These are phyloP conservation scores for Cokeromyces recurvatus DNA, from an alignment of 371 early-diverging fungal genomes.

Conservation along the genomic window DNA sequence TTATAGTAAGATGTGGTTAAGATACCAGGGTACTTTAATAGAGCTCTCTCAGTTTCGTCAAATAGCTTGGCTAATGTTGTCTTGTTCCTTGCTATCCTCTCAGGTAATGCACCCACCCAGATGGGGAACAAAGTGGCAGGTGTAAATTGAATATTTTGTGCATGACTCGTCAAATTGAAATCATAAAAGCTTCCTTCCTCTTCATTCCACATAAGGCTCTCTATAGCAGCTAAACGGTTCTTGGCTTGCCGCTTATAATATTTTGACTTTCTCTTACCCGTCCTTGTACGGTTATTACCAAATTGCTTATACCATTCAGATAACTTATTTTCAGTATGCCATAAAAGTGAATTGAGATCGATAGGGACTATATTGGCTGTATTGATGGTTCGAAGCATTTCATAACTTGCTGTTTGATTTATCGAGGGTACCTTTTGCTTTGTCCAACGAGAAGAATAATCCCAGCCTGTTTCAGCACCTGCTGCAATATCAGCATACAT, in stretches of 20 bases:
- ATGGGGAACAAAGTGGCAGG: slow-evolving; percentile 42
- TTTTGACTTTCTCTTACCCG: slow-evolving; percentile 14
- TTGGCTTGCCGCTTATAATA: slow-evolving; percentile 36
- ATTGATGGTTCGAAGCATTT: slow-evolving; percentile 47
- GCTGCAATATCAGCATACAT: slow-evolving; percentile 72
- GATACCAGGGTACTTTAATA: slow-evolving; percentile 53
- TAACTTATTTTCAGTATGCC: slow-evolving; percentile 63
- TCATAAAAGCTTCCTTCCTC: slow-evolving; percentile 46
- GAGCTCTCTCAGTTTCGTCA: slow-evolving; percentile 22
- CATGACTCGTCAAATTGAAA: slow-evolving; percentile 42
- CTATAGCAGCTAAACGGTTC: slow-evolving; percentile 38
- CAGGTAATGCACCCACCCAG: slow-evolving; percentile 44
- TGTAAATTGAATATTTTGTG: slow-evolving; percentile 29
- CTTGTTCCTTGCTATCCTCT: slow-evolving; percentile 17
- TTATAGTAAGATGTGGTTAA: slow-evolving; percentile 59
- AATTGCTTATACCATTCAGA: slow-evolving; percentile 32
- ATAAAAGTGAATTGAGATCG: slow-evolving; percentile 84
- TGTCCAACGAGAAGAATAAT: slow-evolving; percentile 79
- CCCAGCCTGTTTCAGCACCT: slow-evolving; percentile 91
- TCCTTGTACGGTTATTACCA: too few species aligned
- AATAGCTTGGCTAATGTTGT: slow-evolving; percentile 21
- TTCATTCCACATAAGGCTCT: slow-evolving; percentile 49
- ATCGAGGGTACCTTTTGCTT: slow-evolving; percentile 20
- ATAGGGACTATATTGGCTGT: slow-evolving; percentile 73
- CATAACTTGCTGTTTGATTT: slow-evolving; percentile 20